Conservation (phyloP, 2,329 filamentous ascomycete species). For the Curvularia verruculosa region DNA sequence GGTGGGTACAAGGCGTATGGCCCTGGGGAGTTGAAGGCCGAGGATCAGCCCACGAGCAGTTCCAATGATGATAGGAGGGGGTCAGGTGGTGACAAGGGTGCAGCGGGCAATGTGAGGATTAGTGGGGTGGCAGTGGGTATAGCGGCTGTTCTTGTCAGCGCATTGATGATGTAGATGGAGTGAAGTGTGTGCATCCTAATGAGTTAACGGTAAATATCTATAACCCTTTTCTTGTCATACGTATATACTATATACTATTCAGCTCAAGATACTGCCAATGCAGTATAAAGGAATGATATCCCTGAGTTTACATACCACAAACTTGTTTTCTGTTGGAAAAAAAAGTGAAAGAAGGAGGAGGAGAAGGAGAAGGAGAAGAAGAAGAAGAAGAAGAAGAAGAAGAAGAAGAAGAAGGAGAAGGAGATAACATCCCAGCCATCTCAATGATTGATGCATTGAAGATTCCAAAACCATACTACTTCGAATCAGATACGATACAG, state of each 20-base stretch:
- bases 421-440: not conserved
- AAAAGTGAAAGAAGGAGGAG: too few species aligned
- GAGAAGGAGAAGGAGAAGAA: not conserved
- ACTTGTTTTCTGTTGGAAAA: too few species aligned
- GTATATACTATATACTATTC: not conserved
- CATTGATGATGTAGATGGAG: conserved; percentile 11
- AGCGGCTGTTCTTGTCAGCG: conserved; percentile 11
- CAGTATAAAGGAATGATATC: too few species aligned
- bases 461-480: too few species aligned
- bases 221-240: not conserved
- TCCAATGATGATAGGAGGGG: not conserved
- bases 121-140: conserved; percentile 5
- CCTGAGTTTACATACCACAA: too few species aligned
- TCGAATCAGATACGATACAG: too few species aligned
- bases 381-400: not conserved
- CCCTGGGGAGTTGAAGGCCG: conserved; percentile 21
- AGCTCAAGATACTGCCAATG: too few species aligned
- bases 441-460: not conserved
- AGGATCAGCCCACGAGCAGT: conserved; percentile 22
- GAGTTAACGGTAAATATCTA: not conserved
- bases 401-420: not conserved
- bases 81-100: conserved; percentile 3
- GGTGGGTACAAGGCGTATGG: conserved; percentile 38
- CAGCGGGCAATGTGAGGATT: not conserved
- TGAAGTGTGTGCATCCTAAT: not conserved